Percentiles rank a stretch among this genome's conserved stretches.
phyloP scores from a whole-genome alignment of 1,284 basidiomycete species.

The Sporisorium sorghi region DNA sequence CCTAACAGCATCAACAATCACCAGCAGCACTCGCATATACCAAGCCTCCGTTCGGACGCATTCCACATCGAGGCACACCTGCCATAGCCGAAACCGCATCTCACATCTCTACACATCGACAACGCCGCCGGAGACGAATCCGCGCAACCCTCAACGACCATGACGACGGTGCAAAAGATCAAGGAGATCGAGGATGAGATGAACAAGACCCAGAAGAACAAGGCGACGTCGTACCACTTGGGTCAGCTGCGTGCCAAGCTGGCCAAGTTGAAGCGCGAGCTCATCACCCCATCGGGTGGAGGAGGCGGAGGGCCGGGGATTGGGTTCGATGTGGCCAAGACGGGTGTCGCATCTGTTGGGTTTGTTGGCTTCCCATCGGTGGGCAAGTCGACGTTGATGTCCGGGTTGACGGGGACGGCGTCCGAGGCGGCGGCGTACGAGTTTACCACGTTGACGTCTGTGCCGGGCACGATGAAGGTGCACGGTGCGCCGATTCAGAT shows the following conservation, averaged over 20 bases:
- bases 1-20: background rate
- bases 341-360: slow-evolving; percentile 93
- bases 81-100: background rate
- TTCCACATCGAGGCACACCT: background rate
- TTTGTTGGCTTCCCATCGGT: slow-evolving; percentile 70
- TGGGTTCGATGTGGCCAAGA: slow-evolving; percentile 92
- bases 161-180: slow-evolving; percentile 66
- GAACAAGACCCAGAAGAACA: slow-evolving; percentile 88
- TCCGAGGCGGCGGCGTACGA: slow-evolving; percentile 98
- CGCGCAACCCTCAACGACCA: slow-evolving; percentile 25
- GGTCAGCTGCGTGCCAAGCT: slow-evolving; percentile 98
- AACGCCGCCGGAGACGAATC: slow-evolving; percentile 34
- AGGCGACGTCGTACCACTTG: slow-evolving; percentile 81
- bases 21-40: background rate
- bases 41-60: background rate
- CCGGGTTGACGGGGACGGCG: slow-evolving; percentile 95
- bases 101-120: background rate
- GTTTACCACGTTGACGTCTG: slow-evolving; percentile 82
- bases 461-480: slow-evolving; percentile 94
- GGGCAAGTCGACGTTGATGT: slow-evolving; percentile 89
- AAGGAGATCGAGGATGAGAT: slow-evolving; percentile 69
- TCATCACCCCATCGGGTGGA: slow-evolving; percentile 82
- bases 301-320: slow-evolving; percentile 79
- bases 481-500: slow-evolving; percentile 84
- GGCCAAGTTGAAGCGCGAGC: slow-evolving; percentile 93